Evolutionary conservation across 1,284 basidiomycete genomes (phyloP), one percentile per base, ranked within the genome.

Genomic region (Vanrija sp.): DNA sequence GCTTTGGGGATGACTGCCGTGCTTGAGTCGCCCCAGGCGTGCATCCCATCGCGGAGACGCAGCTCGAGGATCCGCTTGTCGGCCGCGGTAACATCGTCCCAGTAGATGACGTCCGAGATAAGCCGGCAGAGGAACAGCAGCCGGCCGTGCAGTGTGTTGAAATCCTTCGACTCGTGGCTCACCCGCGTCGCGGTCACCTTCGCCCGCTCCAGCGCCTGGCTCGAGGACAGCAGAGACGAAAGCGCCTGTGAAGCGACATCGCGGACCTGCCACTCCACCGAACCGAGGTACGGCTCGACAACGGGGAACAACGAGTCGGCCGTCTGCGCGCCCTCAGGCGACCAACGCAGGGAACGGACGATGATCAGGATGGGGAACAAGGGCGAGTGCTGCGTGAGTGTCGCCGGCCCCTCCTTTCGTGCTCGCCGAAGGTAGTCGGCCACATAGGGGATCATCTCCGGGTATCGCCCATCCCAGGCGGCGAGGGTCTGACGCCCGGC

Each of bases 331-430:
- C 59, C 63, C 0, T 62, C 60, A 0, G 61, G 53, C 2, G 65
- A 65, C 66, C 67, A 73, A 19, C 65, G 56, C 14, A 75, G 55
- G 50, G 67, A 71, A 16, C 73, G 63, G 16, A 75, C 40, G 45
- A 75, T 73, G 61, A 74, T 74, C 38, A 75, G 54, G 43, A 73
- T 69, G 0, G 73, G 72, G 58, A 75, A 74, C 19, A 75, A 55
- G 0, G 72, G 69, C 3, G 71, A 69, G 57, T 75, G 73, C 43
- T 62, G 54, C 6, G 49, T 53, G 1, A 62, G 50, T 3, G 18
- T 47, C 1, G 54, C 54, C 0, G 55, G 53, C 2, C 53, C 51
- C 7, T 49, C 45, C n/a, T 43, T 39, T 23, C 48, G 21, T 9
- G 50, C 47, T 2, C 26, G 46, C 5, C 45, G 39, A 1, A 73